A percentile compares a stretch with the other conserved stretches of the same genome.
These are phyloP conservation scores for Middelhovenomyces tepae DNA, from an alignment of 805 yeast genomes.

Conservation along the genomic window DNA sequence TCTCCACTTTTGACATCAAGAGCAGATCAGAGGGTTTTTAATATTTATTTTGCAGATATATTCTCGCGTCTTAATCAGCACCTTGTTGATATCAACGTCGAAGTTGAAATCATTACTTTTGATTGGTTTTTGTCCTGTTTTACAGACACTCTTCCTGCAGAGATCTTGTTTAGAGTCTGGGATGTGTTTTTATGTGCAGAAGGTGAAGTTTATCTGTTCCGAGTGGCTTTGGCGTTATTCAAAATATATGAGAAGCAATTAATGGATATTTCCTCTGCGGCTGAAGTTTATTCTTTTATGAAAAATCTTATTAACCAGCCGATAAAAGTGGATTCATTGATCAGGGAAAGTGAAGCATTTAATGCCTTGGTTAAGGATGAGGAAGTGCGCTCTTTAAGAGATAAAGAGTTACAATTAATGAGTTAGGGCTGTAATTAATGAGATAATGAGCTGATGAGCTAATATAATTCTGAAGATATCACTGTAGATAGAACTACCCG, in stretches of 20 bases:
- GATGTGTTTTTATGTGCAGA: slow-evolving; percentile 38
- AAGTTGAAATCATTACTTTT: slow-evolving; percentile 41
- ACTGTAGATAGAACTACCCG: too few relatives aligned
- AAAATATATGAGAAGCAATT: slow-evolving; percentile 20
- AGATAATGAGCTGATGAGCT: slow-evolving; percentile 2
- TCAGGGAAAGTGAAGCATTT: slow-evolving; percentile 20
- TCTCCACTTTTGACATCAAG: slow-evolving; percentile 30
- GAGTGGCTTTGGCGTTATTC: slow-evolving; percentile 26
- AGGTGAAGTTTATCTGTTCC: slow-evolving; percentile 31
- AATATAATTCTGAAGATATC: too few relatives aligned
- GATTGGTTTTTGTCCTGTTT: slow-evolving; percentile 52
- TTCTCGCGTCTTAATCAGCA: slow-evolving; percentile 36
- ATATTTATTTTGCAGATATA: slow-evolving; percentile 28
- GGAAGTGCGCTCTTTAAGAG: slow-evolving; percentile 18
- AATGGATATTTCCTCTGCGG: slow-evolving; percentile 18
- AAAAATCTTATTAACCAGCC: slow-evolving; percentile 23
- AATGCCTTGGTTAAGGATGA: slow-evolving; percentile 15
- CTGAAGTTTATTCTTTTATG: slow-evolving; percentile 26
- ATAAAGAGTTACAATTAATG: slow-evolving; percentile 9
- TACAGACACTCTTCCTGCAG: slow-evolving; percentile 43
- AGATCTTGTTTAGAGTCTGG: slow-evolving; percentile 43
- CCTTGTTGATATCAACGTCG: slow-evolving; percentile 29
- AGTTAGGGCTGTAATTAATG: too few relatives aligned
- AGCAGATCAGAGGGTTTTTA: slow-evolving; percentile 34
- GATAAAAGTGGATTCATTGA: slow-evolving; percentile 21